These are phyloP conservation scores for Botrytis fragariae DNA, from an alignment of 2,329 filamentous ascomycete species.

Conservation along the genomic window DNA sequence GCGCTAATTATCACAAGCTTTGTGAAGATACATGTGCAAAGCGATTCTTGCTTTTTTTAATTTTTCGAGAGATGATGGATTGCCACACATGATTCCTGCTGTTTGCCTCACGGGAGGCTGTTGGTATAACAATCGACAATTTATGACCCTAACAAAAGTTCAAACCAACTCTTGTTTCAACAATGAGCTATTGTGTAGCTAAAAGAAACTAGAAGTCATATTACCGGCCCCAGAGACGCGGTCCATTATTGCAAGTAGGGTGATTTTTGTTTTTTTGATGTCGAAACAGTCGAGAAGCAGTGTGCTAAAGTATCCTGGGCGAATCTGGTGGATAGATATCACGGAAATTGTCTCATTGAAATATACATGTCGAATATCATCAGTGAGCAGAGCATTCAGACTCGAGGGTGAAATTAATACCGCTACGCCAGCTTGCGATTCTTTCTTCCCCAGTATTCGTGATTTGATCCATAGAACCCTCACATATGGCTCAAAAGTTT, in stretches of 20 bases:
- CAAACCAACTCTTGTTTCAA: not conserved
- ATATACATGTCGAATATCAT: not conserved
- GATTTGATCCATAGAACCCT: no score
- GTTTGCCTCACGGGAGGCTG: not conserved
- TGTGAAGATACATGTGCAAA: not conserved
- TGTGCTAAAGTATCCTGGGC: not conserved
- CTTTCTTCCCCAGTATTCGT: no score
- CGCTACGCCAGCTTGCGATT: no score
- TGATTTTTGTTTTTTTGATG: not conserved
- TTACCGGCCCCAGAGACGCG: not conserved
- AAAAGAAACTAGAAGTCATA: not conserved
- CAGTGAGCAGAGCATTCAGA: not conserved
- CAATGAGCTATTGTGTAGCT: not conserved
- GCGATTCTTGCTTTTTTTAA: no score
- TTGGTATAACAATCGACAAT: not conserved
- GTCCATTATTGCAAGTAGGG: not conserved
- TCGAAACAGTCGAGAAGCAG: not conserved
- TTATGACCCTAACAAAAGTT: not conserved
- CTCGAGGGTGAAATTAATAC: not conserved
- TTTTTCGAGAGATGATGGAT: not conserved
- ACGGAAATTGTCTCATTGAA: not conserved
- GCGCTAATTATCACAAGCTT: not conserved
- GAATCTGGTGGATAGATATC: not conserved
- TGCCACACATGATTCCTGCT: not conserved
- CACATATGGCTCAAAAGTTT: no score